phyloP scores from a whole-genome alignment of 371 early-diverging fungal species.

The Haplosporangium sp. region DNA sequence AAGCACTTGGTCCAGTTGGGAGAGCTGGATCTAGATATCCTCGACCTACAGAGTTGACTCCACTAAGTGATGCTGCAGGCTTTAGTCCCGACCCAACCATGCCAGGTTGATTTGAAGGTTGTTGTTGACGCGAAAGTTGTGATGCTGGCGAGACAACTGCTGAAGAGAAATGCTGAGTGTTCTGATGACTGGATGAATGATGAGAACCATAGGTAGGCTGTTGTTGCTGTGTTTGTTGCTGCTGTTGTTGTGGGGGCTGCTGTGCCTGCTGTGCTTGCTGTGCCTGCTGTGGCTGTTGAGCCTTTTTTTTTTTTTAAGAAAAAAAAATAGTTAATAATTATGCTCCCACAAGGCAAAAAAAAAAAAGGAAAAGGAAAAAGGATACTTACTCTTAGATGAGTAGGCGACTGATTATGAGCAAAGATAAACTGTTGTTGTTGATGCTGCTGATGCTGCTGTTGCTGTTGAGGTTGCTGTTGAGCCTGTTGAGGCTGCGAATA shows the following conservation, averaged over 20 bases:
- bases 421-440: slow-evolving; percentile 37
- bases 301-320: slow-evolving; percentile 13
- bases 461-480: slow-evolving; percentile 20
- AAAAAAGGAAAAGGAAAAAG: not conserved
- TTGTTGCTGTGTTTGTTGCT: slow-evolving; percentile 32
- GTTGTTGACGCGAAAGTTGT: slow-evolving; percentile 41
- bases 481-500: slow-evolving; percentile 30
- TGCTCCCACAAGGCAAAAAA: not conserved
- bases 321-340: not conserved
- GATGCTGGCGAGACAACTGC: slow-evolving; percentile 35
- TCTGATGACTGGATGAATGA: slow-evolving; percentile 37
- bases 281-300: slow-evolving; percentile 13
- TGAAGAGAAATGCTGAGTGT: slow-evolving; percentile 41
- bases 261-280: slow-evolving; percentile 19
- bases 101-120: slow-evolving; percentile 26
- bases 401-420: slow-evolving; percentile 28
- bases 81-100: slow-evolving; percentile 41
- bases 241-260: slow-evolving; percentile 25
- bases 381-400: slow-evolving; percentile 34
- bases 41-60: slow-evolving; percentile 28
- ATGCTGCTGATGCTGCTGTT: slow-evolving; percentile 34
- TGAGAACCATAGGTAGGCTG: slow-evolving; percentile 32
- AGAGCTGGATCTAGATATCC: slow-evolving; percentile 28
- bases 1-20: slow-evolving; percentile 23
- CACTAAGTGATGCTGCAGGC: slow-evolving; percentile 30